Conservation (phyloP, 345 rosid genomes). For the Cardamine resedifolia region DNA sequence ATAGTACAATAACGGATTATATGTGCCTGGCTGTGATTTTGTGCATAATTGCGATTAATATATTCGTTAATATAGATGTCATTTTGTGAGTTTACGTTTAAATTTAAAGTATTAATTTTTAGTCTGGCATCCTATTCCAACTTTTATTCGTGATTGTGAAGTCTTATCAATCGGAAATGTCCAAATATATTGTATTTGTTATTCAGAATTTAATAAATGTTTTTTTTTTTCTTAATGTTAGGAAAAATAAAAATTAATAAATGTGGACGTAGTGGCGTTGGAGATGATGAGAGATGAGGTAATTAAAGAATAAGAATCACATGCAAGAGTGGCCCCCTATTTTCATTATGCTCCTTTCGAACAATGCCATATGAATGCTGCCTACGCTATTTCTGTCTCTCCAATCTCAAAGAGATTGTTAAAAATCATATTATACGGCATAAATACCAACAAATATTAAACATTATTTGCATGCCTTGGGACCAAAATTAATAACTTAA, state of each 20-base stretch:
- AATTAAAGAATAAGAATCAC: conserved; percentile 19
- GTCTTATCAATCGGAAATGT: not conserved
- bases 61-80: not conserved
- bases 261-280: conserved; percentile 1
- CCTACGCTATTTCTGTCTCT: conserved; percentile 4
- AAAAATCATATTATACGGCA: not conserved
- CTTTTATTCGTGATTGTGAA: not conserved
- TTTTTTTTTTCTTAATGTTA: not conserved
- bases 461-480: not conserved
- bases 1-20: not conserved
- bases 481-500: not conserved
- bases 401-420: not conserved
- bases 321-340: conserved; percentile 27
- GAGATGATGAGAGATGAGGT: conserved; percentile 19
- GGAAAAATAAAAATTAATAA: not conserved
- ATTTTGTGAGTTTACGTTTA: not conserved
- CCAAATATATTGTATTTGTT: not conserved
- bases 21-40: not conserved
- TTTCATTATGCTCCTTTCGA: conserved; percentile 24
- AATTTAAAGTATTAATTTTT: not conserved
- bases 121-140: not conserved
- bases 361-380: conserved; percentile 27
- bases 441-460: conserved; percentile 1
- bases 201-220: not conserved
- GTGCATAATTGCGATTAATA: not conserved